Percentiles rank a stretch among this genome's conserved stretches.
Conservation (phyloP, 768 basidiomycete species). For the Xerocomus potaroensis region DNA sequence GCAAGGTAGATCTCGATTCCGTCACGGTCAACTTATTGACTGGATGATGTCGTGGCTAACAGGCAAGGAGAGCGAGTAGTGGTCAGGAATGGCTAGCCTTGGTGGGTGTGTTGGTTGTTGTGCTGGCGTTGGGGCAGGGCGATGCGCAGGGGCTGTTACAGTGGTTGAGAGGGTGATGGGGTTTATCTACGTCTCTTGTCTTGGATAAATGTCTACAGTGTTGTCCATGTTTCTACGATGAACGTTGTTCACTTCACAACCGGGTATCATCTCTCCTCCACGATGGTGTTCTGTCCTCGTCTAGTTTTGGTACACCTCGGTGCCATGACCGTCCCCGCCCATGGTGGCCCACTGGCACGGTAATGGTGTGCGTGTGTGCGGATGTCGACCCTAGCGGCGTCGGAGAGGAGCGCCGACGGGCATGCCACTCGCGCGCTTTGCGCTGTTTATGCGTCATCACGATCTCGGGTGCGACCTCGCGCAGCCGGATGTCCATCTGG, state of each 20-base stretch:
- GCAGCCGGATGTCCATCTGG: conserved; percentile 7
- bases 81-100: conserved; percentile 7
- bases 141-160: not conserved
- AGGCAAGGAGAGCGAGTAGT: not conserved
- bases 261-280: too few species aligned
- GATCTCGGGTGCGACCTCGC: conserved; percentile 24
- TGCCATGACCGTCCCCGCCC: conserved; percentile 13
- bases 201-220: not conserved
- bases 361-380: not conserved
- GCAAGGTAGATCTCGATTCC: conserved; percentile 5
- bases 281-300: too few species aligned
- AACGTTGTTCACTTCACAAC: too few species aligned
- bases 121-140: conserved; percentile 1
- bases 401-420: not conserved
- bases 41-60: not conserved
- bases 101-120: conserved; percentile 2
- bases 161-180: conserved; percentile 18
- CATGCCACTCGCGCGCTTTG: conserved; percentile 23
- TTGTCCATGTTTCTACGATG: not conserved
- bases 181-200: too few species aligned
- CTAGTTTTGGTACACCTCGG: not conserved
- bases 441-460: conserved; percentile 24
- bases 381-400: not conserved
- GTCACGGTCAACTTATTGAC: conserved; percentile 11
- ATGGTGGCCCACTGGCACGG: conserved; percentile 4